Conservation (phyloP, 768 basidiomycete species). For the Leccinum incarnatum region DNA sequence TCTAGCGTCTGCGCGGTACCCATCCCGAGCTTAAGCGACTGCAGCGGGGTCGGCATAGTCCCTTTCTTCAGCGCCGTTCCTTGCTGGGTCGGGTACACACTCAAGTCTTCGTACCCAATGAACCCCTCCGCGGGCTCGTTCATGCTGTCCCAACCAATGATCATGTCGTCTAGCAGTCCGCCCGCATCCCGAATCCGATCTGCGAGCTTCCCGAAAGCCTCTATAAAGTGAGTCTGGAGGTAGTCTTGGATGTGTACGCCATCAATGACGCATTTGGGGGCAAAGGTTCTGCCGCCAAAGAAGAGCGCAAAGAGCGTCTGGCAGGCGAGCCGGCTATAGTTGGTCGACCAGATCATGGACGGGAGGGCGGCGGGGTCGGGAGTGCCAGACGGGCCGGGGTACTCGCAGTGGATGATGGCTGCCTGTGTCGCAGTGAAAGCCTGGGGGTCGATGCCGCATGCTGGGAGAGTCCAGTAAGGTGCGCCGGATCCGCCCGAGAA, state of each 20-base stretch:
- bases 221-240: conserved; percentile 72
- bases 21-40: conserved; percentile 85
- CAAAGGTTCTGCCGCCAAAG: conserved; percentile 86
- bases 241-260: conserved; percentile 91
- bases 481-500: conserved; percentile 95
- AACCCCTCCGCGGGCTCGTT: conserved; percentile 92
- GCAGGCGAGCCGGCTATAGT: conserved; percentile 84
- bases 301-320: conserved; percentile 94
- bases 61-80: conserved; percentile 82
- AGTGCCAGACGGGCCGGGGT: conserved; percentile 50
- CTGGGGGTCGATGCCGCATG: conserved; percentile 86
- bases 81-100: conserved; percentile 59
- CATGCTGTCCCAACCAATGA: conserved; percentile 96
- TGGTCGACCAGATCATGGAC: conserved; percentile 96
- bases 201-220: conserved; percentile 72
- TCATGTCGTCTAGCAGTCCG: conserved; percentile 76
- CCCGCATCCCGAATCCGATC: conserved; percentile 74
- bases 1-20: conserved; percentile 81
- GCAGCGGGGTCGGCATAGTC: conserved; percentile 78
- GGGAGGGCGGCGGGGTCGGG: conserved; percentile 76
- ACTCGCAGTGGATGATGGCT: conserved; percentile 88
- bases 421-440: conserved; percentile 84
- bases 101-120: conserved; percentile 65
- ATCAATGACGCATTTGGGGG: conserved; percentile 89
- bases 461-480: conserved; percentile 88